Base-by-base conservation (phyloP, 305 asterid genomes). In the Salvia sclarea region DNA sequence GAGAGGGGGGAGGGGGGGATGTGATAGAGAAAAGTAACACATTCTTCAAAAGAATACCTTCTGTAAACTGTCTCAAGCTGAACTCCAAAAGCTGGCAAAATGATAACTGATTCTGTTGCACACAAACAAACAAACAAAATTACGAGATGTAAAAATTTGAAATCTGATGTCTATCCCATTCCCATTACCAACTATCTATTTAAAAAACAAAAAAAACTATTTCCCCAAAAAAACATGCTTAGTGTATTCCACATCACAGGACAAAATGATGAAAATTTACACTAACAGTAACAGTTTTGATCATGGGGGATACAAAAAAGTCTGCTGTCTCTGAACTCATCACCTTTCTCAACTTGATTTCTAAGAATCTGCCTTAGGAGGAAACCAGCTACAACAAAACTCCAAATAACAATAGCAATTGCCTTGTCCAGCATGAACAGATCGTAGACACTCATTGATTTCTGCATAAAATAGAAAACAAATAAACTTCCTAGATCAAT, bases 61-160 rank as follows among this genome's bases (percentile, higher is more conserved):
- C 82, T 74, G 76, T 82, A 88, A 25, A 76, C 80, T 72, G 96
- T 86, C 81, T 91, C 96, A 65, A 94, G 97, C 85, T 94, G 97
- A 81, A 94, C 83, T 12, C 98, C 96, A 61, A 94, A 86, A 44
- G 86, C 86, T 52, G 96, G 96, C 43, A 94, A 83, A 71, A 91
- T 87, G 28, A 84, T 79, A 64, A 86, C 91, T 22, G 96, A 83
- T 80, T 86, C 98, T 88, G 96, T 55, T 54, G 72, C 70, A 76
- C 13, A 28, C 37, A 80, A 69, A 75, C 12, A 48, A 69, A 75
- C 12, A 48, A 61, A 40, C 14, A 25, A 53, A 61, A 60, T 43
- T 31, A 28, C 9, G 44, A 62, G 48, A 40, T 60, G 25, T 63
- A 61, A 59, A 50, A 20, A 37, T 25, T 25, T 33, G 74, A 64